Evolutionary conservation across 305 asterid genomes (phyloP).

Genomic region (Fraxinus paxiana): DNA sequence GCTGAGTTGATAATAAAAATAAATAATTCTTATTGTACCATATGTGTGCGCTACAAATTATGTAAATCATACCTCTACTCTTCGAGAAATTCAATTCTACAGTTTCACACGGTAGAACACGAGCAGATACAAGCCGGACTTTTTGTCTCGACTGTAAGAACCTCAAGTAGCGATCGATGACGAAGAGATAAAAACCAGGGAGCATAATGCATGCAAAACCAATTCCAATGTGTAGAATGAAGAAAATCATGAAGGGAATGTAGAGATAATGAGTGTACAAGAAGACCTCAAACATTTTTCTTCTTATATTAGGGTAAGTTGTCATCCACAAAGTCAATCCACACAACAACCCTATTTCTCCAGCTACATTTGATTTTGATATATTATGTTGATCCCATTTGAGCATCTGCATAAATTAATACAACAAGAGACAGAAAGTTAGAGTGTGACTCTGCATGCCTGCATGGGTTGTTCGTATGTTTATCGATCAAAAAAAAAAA

Average conservation of each 20-base stretch:
- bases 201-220: slow-evolving; percentile 85
- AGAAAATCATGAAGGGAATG: slow-evolving; percentile 70
- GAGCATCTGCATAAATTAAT: slow-evolving; percentile 45
- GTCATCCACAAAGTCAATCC: slow-evolving; percentile 74
- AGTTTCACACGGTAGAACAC: slow-evolving; percentile 58
- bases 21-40: no score
- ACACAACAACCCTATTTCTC: slow-evolving; percentile 62
- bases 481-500: not conserved
- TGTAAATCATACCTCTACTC: slow-evolving; percentile 37
- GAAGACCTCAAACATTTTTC: slow-evolving; percentile 76
- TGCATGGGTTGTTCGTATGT: not conserved
- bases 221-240: slow-evolving; percentile 65
- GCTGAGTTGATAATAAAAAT: no score
- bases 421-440: not conserved
- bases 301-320: slow-evolving; percentile 58
- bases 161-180: slow-evolving; percentile 76
- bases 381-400: slow-evolving; percentile 74
- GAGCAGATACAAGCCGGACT: slow-evolving; percentile 55
- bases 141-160: slow-evolving; percentile 66
- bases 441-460: no score
- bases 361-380: slow-evolving; percentile 88
- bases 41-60: not conserved
- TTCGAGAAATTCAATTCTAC: slow-evolving; percentile 84
- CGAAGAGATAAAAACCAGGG: slow-evolving; percentile 76
- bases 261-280: slow-evolving; percentile 81